Conservation (phyloP, 169 alveolate species). For the Ichthyophthirius multifiliis region DNA sequence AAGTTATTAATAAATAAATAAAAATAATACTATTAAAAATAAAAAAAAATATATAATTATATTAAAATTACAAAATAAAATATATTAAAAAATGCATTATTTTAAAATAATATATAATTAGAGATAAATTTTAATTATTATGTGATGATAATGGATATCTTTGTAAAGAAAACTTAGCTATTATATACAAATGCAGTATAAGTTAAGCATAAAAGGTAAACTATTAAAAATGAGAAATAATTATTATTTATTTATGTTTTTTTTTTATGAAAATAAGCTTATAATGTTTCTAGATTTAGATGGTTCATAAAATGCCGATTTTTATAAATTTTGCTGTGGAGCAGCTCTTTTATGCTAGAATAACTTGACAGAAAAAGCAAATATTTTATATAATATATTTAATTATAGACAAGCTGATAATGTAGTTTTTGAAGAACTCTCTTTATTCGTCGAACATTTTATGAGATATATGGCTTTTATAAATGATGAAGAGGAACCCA, state of each 20-base stretch:
- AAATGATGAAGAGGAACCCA: slow-evolving; percentile 23
- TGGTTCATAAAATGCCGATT: slow-evolving; percentile 72
- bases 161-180: slow-evolving; percentile 11
- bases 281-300: slow-evolving; percentile 75
- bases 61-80: not conserved
- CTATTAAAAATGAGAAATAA: not conserved
- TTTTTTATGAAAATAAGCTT: slow-evolving; percentile 8
- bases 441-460: slow-evolving; percentile 50
- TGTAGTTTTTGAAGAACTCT: slow-evolving; percentile 73
- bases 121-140: slow-evolving; percentile 28
- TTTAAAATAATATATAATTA: not conserved
- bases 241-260: too few species aligned
- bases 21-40: not conserved
- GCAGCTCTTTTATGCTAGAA: slow-evolving; percentile 68
- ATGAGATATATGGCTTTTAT: slow-evolving; percentile 41
- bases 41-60: too few species aligned
- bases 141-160: not conserved
- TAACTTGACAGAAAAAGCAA: slow-evolving; percentile 69
- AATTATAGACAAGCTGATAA: slow-evolving; percentile 69
- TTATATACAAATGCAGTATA: not conserved
- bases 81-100: not conserved
- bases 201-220: slow-evolving; percentile 30
- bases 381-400: slow-evolving; percentile 67
- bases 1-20: not conserved
- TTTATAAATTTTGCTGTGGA: slow-evolving; percentile 82